phyloP scores from a whole-genome alignment of 1,139 yeast genomes.

The Yamadazyma atlantica region DNA sequence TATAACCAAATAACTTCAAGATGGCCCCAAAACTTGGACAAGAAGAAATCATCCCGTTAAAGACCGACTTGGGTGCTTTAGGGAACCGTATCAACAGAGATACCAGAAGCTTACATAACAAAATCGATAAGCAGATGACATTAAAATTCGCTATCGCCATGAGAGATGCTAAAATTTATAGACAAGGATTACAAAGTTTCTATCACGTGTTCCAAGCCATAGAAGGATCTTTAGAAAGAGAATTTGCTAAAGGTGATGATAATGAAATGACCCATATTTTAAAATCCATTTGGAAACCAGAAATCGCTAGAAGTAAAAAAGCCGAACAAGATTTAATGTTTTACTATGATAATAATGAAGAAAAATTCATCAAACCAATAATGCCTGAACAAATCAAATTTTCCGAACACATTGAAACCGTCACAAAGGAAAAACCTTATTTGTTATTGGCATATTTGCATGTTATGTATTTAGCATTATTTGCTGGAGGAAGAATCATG shows the following conservation, averaged over 20 bases:
- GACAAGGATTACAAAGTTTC: conserved; percentile 79
- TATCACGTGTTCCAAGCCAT: conserved; percentile 73
- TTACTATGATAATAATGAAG: conserved; percentile 56
- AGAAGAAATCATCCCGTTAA: conserved; percentile 66
- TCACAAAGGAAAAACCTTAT: conserved; percentile 63
- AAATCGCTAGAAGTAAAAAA: conserved; percentile 59
- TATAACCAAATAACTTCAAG: no score
- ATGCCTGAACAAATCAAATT: conserved; percentile 64
- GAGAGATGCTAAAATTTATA: conserved; percentile 70
- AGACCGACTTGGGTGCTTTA: conserved; percentile 74
- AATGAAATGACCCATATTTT: conserved; percentile 44
- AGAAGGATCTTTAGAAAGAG: conserved; percentile 54
- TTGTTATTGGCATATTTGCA: conserved; percentile 80
- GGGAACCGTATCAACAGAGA: conserved; percentile 76
- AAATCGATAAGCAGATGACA: conserved; percentile 67
- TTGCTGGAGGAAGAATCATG: conserved; percentile 84
- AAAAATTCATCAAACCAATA: conserved; percentile 56
- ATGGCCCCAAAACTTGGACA: conserved; percentile 23
- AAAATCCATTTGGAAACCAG: conserved; percentile 66
- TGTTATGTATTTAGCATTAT: conserved; percentile 80
- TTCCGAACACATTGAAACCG: conserved; percentile 55
- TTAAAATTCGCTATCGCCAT: conserved; percentile 73
- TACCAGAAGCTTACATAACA: conserved; percentile 66
- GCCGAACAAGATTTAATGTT: conserved; percentile 65
- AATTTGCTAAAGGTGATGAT: conserved; percentile 38